Evolutionary conservation across 306 rosid genomes (phyloP).

Genomic region (Lablab purpureus): DNA sequence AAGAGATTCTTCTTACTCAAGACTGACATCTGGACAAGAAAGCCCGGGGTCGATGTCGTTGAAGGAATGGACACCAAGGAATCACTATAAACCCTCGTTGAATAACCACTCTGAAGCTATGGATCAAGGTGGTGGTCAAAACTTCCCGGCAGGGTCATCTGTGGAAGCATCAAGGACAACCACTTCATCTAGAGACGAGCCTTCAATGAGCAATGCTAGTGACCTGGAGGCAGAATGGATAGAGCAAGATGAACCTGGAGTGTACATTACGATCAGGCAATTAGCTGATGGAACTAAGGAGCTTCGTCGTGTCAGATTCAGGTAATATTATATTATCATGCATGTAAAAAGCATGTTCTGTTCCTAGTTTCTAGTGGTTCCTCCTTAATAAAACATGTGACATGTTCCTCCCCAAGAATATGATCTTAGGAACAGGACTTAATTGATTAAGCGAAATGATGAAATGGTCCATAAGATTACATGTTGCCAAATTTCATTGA

Average conservation of each 20-base stretch:
- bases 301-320: constrained; percentile 91
- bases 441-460: constrained; percentile 1
- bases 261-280: constrained; percentile 79
- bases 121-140: constrained; percentile 18
- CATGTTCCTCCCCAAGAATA: not conserved
- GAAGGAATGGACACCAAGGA: constrained; percentile 67
- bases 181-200: constrained; percentile 81
- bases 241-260: constrained; percentile 90
- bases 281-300: constrained; percentile 81
- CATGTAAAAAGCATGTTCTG: constrained; percentile 12
- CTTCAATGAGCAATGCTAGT: constrained; percentile 79
- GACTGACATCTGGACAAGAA: constrained; percentile 40
- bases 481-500: constrained; percentile 5
- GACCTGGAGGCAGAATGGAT: constrained; percentile 87
- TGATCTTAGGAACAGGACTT: not conserved
- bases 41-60: constrained; percentile 27
- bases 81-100: constrained; percentile 45
- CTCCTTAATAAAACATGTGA: not conserved
- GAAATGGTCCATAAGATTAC: not conserved
- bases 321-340: constrained; percentile 53
- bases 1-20: constrained; percentile 65
- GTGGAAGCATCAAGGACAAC: constrained; percentile 80
- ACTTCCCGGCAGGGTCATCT: constrained; percentile 50
- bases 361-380: not conserved
- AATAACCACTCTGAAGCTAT: constrained; percentile 44